Conservation (phyloP, 208 protist species). For the Trypanosoma congolense region DNA sequence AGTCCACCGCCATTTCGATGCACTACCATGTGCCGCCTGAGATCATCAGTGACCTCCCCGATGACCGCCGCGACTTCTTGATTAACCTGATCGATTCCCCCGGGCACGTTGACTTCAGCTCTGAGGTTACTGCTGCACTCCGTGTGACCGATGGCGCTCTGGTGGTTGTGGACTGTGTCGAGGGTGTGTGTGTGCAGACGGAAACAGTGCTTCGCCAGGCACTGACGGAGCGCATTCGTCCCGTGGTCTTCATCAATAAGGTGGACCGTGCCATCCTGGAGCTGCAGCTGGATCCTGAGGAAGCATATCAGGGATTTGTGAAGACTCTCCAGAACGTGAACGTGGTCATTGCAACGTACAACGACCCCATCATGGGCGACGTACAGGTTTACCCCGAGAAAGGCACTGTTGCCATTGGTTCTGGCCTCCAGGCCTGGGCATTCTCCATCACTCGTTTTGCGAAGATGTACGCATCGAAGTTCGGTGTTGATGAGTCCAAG, state of each 20-base stretch:
- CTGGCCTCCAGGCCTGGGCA: conserved; percentile 98
- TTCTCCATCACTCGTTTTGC: conserved; percentile 96
- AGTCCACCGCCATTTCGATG: conserved; percentile 98
- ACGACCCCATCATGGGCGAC: conserved; percentile 91
- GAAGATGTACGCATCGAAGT: conserved; percentile 90
- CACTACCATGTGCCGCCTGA: conserved; percentile 94
- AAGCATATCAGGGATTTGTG: conserved; percentile 73
- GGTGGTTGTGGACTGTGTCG: conserved; percentile 98
- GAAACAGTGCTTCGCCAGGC: conserved; percentile 97
- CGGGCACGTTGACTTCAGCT: conserved; percentile 99
- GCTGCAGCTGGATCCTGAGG: conserved; percentile 82
- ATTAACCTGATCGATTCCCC: conserved; percentile 94
- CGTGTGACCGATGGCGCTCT: conserved; percentile 99
- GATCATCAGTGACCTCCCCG: conserved; percentile 45
- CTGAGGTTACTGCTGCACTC: conserved; percentile 98
- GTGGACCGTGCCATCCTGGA: conserved; percentile 93
- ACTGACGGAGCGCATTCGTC: conserved; percentile 97
- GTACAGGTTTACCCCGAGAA: conserved; percentile 72
- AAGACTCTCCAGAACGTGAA: conserved; percentile 76
- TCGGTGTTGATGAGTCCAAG: conserved; percentile 85
- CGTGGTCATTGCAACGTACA: conserved; percentile 96
- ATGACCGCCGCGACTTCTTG: conserved; percentile 77
- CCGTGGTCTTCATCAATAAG: conserved; percentile 99
- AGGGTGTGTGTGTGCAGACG: conserved; percentile 99
- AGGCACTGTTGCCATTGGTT: conserved; percentile 98